These are phyloP conservation scores for Hymenoscyphus scutula DNA, from an alignment of 2,329 filamentous ascomycete genomes.

Conservation along the genomic window DNA sequence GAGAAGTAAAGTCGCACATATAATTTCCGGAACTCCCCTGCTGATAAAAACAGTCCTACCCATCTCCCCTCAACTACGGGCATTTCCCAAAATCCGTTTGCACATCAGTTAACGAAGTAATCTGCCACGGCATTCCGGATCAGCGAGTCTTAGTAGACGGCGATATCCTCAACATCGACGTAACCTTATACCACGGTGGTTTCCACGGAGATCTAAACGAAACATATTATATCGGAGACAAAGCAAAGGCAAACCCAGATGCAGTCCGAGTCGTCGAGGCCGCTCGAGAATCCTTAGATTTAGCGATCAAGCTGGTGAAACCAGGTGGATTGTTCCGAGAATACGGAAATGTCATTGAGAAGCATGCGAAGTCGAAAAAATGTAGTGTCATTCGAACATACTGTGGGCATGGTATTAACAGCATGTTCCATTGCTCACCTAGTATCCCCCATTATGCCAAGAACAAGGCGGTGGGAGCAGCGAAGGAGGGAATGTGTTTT, in stretches of 20 bases:
- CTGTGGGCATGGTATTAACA: slow-evolving; percentile 93
- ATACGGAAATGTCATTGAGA: slow-evolving; percentile 92
- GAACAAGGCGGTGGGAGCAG: slow-evolving; percentile 94
- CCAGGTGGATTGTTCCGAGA: slow-evolving; percentile 90
- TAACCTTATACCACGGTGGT: slow-evolving; percentile 89
- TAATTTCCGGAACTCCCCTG: background rate
- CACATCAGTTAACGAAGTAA: slow-evolving; percentile 94
- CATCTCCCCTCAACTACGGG: slow-evolving; percentile 92
- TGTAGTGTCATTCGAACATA: slow-evolving; percentile 95
- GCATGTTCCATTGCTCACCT: slow-evolving; percentile 87
- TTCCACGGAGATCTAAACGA: slow-evolving; percentile 98
- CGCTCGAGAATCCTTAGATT: slow-evolving; percentile 83
- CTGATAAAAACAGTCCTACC: slow-evolving; percentile 68
- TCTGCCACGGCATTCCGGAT: slow-evolving; percentile 98
- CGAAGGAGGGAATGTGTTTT: slow-evolving; percentile 96
- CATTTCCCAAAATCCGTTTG: slow-evolving; percentile 98
- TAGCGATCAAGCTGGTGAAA: slow-evolving; percentile 88
- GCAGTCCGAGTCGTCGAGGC: slow-evolving; percentile 88
- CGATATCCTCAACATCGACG: slow-evolving; percentile 96
- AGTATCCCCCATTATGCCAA: slow-evolving; percentile 97
- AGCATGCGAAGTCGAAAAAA: slow-evolving; percentile 78
- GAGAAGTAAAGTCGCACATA: slow-evolving; percentile 64
- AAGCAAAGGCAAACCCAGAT: slow-evolving; percentile 78
- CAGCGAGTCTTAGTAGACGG: slow-evolving; percentile 83
- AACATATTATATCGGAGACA: slow-evolving; percentile 96